Conservation (phyloP, 1,284 basidiomycete genomes). For the Trametes hirsuta region DNA sequence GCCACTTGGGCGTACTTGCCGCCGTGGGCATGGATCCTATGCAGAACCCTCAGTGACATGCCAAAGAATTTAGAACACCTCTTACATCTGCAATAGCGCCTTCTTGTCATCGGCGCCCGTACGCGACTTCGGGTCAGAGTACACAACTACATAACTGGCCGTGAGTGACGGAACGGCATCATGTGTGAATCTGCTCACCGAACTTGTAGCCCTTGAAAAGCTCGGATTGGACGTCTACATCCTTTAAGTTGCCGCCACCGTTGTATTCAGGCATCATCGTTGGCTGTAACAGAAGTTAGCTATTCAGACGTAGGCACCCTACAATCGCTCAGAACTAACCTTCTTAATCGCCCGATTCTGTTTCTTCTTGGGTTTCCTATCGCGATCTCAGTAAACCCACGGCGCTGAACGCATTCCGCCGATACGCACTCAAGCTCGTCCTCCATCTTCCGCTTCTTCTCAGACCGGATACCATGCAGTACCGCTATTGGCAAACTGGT, state of each 20-base stretch:
- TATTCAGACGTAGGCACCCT: no score
- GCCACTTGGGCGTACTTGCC: constrained; percentile 73
- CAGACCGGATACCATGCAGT: constrained; percentile 59
- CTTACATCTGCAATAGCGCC: constrained; percentile 66
- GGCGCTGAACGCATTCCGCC: not conserved
- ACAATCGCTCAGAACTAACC: constrained; percentile 34
- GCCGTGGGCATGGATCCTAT: constrained; percentile 77
- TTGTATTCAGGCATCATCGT: constrained; percentile 63
- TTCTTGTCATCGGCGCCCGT: constrained; percentile 71
- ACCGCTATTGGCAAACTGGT: constrained; percentile 44
- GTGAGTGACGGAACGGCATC: not conserved
- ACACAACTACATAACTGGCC: constrained; percentile 58
- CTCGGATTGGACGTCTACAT: constrained; percentile 59
- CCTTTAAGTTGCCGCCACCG: constrained; percentile 61
- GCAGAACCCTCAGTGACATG: not conserved
- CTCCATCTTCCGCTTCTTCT: constrained; percentile 74
- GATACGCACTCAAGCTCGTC: constrained; percentile 51
- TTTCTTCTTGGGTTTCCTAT: constrained; percentile 65
- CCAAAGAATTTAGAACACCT: not conserved
- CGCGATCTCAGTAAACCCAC: not conserved
- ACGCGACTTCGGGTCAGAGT: constrained; percentile 74
- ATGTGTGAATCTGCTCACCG: constrained; percentile 51
- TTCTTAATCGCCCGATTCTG: constrained; percentile 60
- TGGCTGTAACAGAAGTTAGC: constrained; percentile 43
- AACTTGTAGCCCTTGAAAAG: constrained; percentile 80